Evolutionary conservation across 306 rosid species (phyloP).

Genomic region (Cicer pinnatifidum): DNA sequence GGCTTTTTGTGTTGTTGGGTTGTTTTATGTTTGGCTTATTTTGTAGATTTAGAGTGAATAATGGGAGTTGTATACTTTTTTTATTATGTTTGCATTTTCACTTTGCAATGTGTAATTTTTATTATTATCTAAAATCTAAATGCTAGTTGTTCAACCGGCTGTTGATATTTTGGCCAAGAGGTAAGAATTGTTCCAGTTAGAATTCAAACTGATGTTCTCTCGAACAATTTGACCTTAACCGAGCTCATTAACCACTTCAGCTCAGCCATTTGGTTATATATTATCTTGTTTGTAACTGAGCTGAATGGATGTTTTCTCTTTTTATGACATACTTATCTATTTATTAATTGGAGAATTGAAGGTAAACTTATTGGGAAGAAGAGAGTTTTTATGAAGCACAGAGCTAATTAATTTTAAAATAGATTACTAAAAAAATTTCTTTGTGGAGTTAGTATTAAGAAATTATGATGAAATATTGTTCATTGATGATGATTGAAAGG

Average conservation of each 20-base stretch:
- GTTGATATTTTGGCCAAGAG: background rate
- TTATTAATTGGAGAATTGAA: background rate
- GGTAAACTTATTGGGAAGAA: conserved; percentile 34
- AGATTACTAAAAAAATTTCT: background rate
- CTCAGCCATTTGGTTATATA: no score
- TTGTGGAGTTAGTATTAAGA: conserved; percentile 11
- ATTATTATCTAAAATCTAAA: conserved; percentile 17
- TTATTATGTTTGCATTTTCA: background rate
- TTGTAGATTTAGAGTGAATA: conserved; percentile 20
- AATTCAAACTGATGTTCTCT: no score
- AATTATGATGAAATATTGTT: conserved; percentile 30
- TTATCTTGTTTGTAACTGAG: conserved; percentile 11
- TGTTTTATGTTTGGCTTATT: conserved; percentile 38
- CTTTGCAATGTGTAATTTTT: conserved; percentile 22
- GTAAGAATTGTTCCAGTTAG: no score
- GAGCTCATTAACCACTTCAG: no score
- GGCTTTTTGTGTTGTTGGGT: conserved; percentile 22
- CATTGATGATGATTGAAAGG: conserved; percentile 21
- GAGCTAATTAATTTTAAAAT: background rate
- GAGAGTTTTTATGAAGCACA: conserved; percentile 32
- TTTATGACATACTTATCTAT: background rate
- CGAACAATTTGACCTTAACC: no score
- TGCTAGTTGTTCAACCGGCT: conserved; percentile 23
- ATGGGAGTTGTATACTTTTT: conserved; percentile 13
- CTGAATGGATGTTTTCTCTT: conserved; percentile 35